A percentile compares a stretch with the other conserved stretches of the same genome.
phyloP scores from a whole-genome alignment of 2,329 filamentous ascomycete species.

The Aspergillus cejpii region DNA sequence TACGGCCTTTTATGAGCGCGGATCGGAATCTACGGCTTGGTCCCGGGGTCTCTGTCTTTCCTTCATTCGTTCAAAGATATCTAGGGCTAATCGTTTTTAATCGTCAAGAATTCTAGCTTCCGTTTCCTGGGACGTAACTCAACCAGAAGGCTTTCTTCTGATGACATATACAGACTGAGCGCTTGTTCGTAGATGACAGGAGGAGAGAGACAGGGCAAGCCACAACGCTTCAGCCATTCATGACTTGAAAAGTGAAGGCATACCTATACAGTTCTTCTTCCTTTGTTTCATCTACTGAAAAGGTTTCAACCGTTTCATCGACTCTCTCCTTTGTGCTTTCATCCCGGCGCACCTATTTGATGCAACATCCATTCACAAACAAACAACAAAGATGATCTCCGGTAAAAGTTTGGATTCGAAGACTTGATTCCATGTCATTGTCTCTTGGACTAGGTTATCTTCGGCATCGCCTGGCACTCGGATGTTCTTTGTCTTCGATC shows the following conservation, averaged over 20 bases:
- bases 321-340: background rate
- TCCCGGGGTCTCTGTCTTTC: slow-evolving; percentile 4
- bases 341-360: background rate
- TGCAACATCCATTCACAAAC: background rate
- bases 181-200: background rate
- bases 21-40: slow-evolving; percentile 17
- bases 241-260: background rate
- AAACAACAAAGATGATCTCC: background rate
- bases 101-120: background rate
- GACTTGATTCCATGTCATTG: background rate
- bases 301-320: background rate
- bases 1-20: slow-evolving; percentile 13
- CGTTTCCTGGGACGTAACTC: background rate
- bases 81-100: background rate
- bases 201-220: background rate
- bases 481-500: background rate
- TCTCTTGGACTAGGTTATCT: background rate
- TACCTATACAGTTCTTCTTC: background rate
- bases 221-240: background rate
- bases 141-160: background rate
- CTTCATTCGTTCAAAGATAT: background rate
- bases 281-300: background rate
- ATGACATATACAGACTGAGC: background rate
- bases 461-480: background rate
- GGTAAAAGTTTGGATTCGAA: background rate